These are phyloP conservation scores for Calonectria honghensis DNA, from an alignment of 2,329 filamentous ascomycete genomes.

Conservation along the genomic window DNA sequence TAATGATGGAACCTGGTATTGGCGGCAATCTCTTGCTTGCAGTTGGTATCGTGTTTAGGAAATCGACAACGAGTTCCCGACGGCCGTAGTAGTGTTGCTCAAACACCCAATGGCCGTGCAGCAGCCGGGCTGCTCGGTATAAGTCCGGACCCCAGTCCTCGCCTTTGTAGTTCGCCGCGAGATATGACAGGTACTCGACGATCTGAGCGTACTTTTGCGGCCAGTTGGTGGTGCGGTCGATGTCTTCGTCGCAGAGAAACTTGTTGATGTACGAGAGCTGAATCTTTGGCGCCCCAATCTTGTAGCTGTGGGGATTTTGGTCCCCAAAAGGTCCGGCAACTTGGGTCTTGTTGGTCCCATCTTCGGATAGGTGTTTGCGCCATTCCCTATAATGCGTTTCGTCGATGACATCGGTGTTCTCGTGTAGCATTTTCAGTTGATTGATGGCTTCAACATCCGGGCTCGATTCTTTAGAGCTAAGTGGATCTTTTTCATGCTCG, in stretches of 20 bases:
- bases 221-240: slow-evolving; percentile 64
- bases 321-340: not conserved
- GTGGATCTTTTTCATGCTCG: not conserved
- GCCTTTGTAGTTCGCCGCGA: slow-evolving; percentile 49
- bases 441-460: slow-evolving; percentile 1
- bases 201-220: slow-evolving; percentile 60
- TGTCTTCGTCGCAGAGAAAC: slow-evolving; percentile 71
- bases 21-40: slow-evolving; percentile 55
- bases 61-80: slow-evolving; percentile 53
- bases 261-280: slow-evolving; percentile 59
- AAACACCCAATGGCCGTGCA: slow-evolving; percentile 59
- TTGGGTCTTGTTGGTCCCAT: not conserved
- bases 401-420: not conserved
- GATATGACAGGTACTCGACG: slow-evolving; percentile 62
- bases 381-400: not conserved
- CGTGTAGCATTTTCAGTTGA: not conserved
- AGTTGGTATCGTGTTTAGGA: slow-evolving; percentile 45
- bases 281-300: slow-evolving; percentile 59
- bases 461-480: slow-evolving; percentile 1
- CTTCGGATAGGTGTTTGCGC: not conserved
- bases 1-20: slow-evolving; percentile 43
- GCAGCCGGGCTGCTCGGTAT: slow-evolving; percentile 56
- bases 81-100: slow-evolving; percentile 60
- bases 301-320: slow-evolving; percentile 49
- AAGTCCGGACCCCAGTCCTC: slow-evolving; percentile 57